These are phyloP conservation scores for Ganoderma meredithae DNA, from an alignment of 1,284 basidiomycete genomes.

Conservation along the genomic window DNA sequence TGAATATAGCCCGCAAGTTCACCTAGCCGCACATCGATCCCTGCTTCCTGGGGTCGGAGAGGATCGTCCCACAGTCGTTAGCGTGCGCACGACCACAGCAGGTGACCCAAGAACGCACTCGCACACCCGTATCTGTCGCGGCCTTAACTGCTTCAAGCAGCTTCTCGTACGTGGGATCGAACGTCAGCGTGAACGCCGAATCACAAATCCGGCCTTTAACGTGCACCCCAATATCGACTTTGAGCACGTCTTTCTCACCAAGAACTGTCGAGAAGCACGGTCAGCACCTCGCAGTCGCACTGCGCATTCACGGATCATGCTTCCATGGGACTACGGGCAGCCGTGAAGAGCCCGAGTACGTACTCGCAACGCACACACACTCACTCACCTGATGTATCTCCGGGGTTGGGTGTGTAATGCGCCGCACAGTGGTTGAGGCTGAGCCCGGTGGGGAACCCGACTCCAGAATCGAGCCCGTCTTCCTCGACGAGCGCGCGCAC, in stretches of 20 bases:
- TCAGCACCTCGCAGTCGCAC: conserved; percentile 12
- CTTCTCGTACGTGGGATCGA: conserved; percentile 90
- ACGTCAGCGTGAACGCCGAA: conserved; percentile 94
- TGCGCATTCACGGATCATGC: conserved; percentile 1
- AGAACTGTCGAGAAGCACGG: conserved; percentile 61
- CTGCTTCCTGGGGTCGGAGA: conserved; percentile 76
- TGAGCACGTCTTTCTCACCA: conserved; percentile 87
- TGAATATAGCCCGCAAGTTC: conserved; percentile 95
- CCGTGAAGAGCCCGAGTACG: background rate
- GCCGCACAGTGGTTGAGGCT: conserved; percentile 96
- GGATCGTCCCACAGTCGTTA: conserved; percentile 1
- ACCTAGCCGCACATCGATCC: conserved; percentile 94
- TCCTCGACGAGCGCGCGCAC: conserved; percentile 92
- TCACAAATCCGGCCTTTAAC: conserved; percentile 95
- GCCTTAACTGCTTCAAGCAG: conserved; percentile 92
- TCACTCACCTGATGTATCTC: conserved; percentile 83
- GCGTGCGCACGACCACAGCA: background rate
- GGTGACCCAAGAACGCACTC: conserved; percentile 52
- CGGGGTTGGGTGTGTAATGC: conserved; percentile 97
- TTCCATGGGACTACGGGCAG: conserved; percentile 7
- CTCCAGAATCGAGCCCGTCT: conserved; percentile 84
- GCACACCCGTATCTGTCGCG: conserved; percentile 91
- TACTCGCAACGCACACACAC: conserved; percentile 38
- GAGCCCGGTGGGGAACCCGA: conserved; percentile 98
- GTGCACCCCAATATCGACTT: conserved; percentile 98